Percentiles rank a stretch among this genome's conserved stretches.
Evolutionary conservation across 805 yeast genomes (phyloP).

Genomic region (Maudiozyma bulderi): DNA sequence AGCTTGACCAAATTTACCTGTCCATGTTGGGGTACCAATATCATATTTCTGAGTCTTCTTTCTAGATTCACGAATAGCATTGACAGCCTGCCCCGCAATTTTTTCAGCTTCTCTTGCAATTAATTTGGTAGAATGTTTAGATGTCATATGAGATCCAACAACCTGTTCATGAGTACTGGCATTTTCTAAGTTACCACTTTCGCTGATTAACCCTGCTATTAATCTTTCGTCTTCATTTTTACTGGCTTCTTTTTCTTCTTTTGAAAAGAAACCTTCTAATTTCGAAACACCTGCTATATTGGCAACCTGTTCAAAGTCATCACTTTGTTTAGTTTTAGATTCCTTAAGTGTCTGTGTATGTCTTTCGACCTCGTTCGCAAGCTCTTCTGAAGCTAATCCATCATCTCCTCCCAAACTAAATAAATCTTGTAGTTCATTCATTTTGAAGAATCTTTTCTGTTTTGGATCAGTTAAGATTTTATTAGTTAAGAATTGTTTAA

Average conservation of each 20-base stretch:
- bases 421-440: conserved; percentile 82
- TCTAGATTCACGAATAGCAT: conserved; percentile 49
- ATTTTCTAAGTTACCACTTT: conserved; percentile 55
- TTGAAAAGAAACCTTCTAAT: conserved; percentile 52
- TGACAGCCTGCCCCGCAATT: conserved; percentile 44
- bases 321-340: conserved; percentile 37
- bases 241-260: conserved; percentile 31
- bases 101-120: conserved; percentile 55
- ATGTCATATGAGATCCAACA: conserved; percentile 36
- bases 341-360: conserved; percentile 36
- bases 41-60: conserved; percentile 31
- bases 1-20: conserved; percentile 83
- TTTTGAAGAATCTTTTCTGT: conserved; percentile 85
- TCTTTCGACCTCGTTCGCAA: conserved; percentile 49
- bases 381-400: conserved; percentile 31
- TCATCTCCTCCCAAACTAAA: conserved; percentile 69
- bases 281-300: conserved; percentile 64
- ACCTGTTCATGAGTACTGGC: conserved; percentile 73
- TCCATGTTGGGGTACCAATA: conserved; percentile 91
- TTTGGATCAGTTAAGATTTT: conserved; percentile 93
- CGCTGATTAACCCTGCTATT: conserved; percentile 66
- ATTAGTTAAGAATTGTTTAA: conserved; percentile 87
- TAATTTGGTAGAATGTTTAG: conserved; percentile 22
- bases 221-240: conserved; percentile 51
- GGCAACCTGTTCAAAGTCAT: conserved; percentile 59